These are phyloP conservation scores for Flueggea neowawraea DNA, from an alignment of 441 rosid species.

Conservation along the genomic window DNA sequence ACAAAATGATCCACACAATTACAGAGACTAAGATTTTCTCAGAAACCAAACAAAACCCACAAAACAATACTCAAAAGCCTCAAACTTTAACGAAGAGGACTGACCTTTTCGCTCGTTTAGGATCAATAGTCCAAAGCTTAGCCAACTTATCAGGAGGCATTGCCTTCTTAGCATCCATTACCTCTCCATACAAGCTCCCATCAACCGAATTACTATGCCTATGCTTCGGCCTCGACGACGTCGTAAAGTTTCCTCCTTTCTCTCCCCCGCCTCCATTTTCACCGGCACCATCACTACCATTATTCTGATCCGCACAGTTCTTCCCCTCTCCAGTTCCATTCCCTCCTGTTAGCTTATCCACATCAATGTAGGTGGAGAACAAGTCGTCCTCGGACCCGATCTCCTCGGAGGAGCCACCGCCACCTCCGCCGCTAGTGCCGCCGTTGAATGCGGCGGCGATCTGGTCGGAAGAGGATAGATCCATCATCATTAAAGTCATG, in stretches of 20 bases:
- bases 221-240: constrained; percentile 38
- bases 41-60: neutral
- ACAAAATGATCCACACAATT: too few species aligned
- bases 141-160: constrained; percentile 87
- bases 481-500: constrained; percentile 42
- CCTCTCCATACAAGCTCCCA: constrained; percentile 40
- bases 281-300: neutral
- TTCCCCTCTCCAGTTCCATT: constrained; percentile 5
- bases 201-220: constrained; percentile 68
- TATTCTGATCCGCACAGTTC: constrained; percentile 17
- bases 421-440: constrained; percentile 1
- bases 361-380: constrained; percentile 78
- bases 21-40: neutral
- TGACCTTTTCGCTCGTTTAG: constrained; percentile 84
- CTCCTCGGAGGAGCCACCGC: constrained; percentile 51
- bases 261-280: constrained; percentile 4
- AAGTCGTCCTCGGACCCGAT: constrained; percentile 75
- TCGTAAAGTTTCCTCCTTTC: neutral
- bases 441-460: constrained; percentile 7
- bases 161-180: constrained; percentile 75
- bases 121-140: constrained; percentile 73
- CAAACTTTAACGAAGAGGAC: neutral
- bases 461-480: constrained; percentile 35
- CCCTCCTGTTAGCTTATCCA: constrained; percentile 52
- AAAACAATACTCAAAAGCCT: neutral